Conservation (phyloP, 352 stramenopile genomes). For the Peronospora farinosa region DNA sequence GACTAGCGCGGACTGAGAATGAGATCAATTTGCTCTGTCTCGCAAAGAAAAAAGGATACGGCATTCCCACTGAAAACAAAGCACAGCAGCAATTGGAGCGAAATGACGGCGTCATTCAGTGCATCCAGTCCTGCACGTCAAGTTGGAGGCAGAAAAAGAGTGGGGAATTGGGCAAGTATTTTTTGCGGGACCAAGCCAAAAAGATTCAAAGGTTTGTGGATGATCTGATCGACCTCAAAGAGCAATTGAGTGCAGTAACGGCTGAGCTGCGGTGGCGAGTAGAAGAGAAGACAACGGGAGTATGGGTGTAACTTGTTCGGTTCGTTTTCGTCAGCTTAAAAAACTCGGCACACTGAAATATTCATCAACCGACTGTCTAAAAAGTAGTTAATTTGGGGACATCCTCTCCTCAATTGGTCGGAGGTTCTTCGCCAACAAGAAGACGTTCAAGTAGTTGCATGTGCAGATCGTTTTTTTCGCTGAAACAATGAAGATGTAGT, state of each 20-base stretch:
- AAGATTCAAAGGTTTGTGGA: constrained; percentile 12
- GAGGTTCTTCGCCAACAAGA: no score
- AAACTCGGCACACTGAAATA: no score
- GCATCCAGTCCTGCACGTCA: constrained; percentile 8
- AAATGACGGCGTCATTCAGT: constrained; percentile 13
- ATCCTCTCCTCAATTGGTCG: no score
- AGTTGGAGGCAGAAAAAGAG: constrained; percentile 13
- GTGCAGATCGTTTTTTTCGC: no score
- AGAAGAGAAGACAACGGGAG: constrained; percentile 5
- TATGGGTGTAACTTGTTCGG: constrained; percentile 14
- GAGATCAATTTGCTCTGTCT: constrained; percentile 9
- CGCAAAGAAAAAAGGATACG: constrained; percentile 8
- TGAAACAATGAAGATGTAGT: no score
- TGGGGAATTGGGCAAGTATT: constrained; percentile 18
- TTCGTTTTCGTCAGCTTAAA: no score
- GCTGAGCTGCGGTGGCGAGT: constrained; percentile 16
- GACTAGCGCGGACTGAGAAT: constrained; percentile 11
- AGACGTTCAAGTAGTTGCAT: no score
- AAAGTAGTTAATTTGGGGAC: no score
- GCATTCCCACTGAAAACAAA: not conserved
- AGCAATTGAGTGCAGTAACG: constrained; percentile 5
- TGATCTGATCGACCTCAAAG: constrained; percentile 1
- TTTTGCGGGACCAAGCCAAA: constrained; percentile 11
- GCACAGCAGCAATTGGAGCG: constrained; percentile 2
- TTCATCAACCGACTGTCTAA: no score